phyloP scores from a whole-genome alignment of 2,329 filamentous ascomycete species.

The Aspergillus sp. region DNA sequence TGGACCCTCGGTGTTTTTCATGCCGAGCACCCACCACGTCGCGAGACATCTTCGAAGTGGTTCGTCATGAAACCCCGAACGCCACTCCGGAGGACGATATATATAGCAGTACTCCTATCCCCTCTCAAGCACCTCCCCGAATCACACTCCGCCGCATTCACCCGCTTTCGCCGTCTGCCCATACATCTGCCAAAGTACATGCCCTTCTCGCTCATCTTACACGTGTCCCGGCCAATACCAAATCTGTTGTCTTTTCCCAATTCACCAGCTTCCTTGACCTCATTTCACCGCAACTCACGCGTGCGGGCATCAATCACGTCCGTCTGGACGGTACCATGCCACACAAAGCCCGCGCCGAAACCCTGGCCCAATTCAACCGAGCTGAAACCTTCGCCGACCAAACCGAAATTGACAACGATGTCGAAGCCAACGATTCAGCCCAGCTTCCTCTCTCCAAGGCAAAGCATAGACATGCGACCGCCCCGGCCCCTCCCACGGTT shows the following conservation, averaged over 20 bases:
- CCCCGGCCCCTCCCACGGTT: slow-evolving; percentile 48
- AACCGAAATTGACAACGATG: slow-evolving; percentile 38
- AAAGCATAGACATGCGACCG: slow-evolving; percentile 1
- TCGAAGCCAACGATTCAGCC: slow-evolving; percentile 29
- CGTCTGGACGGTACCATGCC: slow-evolving; percentile 89
- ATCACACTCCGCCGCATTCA: slow-evolving; percentile 65
- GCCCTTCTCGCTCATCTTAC: slow-evolving; percentile 76
- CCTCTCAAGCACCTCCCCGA: slow-evolving; percentile 45
- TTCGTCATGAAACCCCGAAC: slow-evolving; percentile 64
- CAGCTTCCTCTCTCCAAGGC: neutral
- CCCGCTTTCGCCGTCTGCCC: slow-evolving; percentile 60
- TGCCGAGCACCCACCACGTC: slow-evolving; percentile 81
- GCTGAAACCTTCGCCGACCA: slow-evolving; percentile 37
- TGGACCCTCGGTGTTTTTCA: slow-evolving; percentile 81
- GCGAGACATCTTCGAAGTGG: slow-evolving; percentile 88
- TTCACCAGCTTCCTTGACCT: slow-evolving; percentile 95
- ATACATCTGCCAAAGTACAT: slow-evolving; percentile 79
- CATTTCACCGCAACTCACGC: slow-evolving; percentile 76
- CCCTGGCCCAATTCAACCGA: slow-evolving; percentile 71
- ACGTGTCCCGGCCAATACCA: slow-evolving; percentile 68
- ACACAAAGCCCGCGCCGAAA: slow-evolving; percentile 78
- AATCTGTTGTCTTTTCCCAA: slow-evolving; percentile 93
- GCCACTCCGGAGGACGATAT: slow-evolving; percentile 43
- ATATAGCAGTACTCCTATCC: slow-evolving; percentile 42
- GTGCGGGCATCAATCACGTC: slow-evolving; percentile 74